Base-by-base conservation (phyloP, 2,329 filamentous ascomycete genomes). In the Nectriaceae sp. region DNA sequence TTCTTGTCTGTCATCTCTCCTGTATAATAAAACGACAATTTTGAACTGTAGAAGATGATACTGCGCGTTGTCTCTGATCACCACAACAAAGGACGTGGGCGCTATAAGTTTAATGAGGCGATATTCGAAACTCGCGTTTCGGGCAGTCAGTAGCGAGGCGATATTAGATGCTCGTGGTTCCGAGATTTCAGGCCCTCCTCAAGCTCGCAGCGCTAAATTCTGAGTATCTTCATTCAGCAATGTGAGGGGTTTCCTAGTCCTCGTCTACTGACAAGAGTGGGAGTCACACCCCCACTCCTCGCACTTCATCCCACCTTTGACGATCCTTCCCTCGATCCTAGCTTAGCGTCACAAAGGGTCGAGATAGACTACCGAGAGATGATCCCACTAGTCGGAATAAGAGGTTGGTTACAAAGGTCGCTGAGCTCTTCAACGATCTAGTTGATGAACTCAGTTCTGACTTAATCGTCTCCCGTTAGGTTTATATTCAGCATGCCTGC, bases 1-100 rank as follows among this genome's bases (percentile, higher is more conserved):
- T 61, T n/a, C 5, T 16, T 10, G 33, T 15, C 33, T 36, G 33
- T 16, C 33, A 36, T 36, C n/a, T n/a, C n/a, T n/a, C n/a, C n/a
- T n/a, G n/a, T n/a, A n/a, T n/a, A n/a, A n/a, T n/a, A n/a, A n/a
- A n/a, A n/a, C n/a, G n/a, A n/a, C n/a, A n/a, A n/a, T n/a, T n/a
- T n/a, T n/a, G n/a, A n/a, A n/a, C n/a, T n/a, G n/a, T n/a, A n/a
- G n/a, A n/a, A n/a, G n/a, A n/a, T n/a, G n/a, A n/a, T n/a, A n/a
- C n/a, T n/a, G n/a, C n/a, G n/a, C n/a, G n/a, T n/a, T n/a, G n/a
- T n/a, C n/a, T n/a, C n/a, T n/a, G n/a, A n/a, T n/a, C n/a, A n/a
- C n/a, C n/a, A n/a, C n/a, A n/a, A n/a, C n/a, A n/a, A n/a, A n/a
- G n/a, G n/a, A n/a, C n/a, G n/a, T n/a, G n/a, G n/a, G n/a, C n/a